Conservation (phyloP, 2,329 filamentous ascomycete genomes). For the Monascus ruber region DNA sequence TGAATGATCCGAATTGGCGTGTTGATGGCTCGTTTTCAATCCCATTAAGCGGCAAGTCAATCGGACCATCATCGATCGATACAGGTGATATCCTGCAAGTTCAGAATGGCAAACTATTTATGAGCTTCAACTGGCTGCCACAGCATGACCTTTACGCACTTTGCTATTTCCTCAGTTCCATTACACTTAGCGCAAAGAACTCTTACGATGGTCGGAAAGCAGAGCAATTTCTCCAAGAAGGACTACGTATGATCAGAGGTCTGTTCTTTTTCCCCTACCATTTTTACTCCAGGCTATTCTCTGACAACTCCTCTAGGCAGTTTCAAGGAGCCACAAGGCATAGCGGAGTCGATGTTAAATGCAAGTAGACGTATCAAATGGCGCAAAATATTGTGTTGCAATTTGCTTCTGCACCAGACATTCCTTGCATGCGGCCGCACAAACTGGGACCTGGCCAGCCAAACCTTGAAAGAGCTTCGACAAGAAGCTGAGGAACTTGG, state of each 20-base stretch:
- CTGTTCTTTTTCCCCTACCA: conserved; percentile 6
- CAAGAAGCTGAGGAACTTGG: conserved; percentile 35
- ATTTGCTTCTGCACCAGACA: conserved; percentile 59
- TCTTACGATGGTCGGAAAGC: conserved; percentile 43
- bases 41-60: conserved; percentile 32
- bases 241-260: conserved; percentile 41
- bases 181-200: conserved; percentile 46
- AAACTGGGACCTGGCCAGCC: conserved; percentile 55
- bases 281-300: conserved; percentile 5
- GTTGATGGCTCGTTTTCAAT: conserved; percentile 38
- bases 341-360: conserved; percentile 44
- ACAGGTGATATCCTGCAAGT: conserved; percentile 32
- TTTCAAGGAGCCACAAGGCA: conserved; percentile 28
- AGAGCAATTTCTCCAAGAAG: conserved; percentile 47
- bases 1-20: conserved; percentile 35
- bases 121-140: conserved; percentile 51
- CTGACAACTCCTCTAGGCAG: conserved; percentile 15
- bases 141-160: conserved; percentile 49
- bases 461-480: conserved; percentile 45
- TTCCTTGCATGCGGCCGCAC: conserved; percentile 59
- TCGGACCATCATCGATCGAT: conserved; percentile 26
- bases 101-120: conserved; percentile 30
- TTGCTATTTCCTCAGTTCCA: conserved; percentile 47
- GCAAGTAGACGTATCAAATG: conserved; percentile 51
- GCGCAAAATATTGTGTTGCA: conserved; percentile 55